These are phyloP conservation scores for Xerocomellus chrysenteron DNA, from an alignment of 768 basidiomycete genomes.

Conservation along the genomic window DNA sequence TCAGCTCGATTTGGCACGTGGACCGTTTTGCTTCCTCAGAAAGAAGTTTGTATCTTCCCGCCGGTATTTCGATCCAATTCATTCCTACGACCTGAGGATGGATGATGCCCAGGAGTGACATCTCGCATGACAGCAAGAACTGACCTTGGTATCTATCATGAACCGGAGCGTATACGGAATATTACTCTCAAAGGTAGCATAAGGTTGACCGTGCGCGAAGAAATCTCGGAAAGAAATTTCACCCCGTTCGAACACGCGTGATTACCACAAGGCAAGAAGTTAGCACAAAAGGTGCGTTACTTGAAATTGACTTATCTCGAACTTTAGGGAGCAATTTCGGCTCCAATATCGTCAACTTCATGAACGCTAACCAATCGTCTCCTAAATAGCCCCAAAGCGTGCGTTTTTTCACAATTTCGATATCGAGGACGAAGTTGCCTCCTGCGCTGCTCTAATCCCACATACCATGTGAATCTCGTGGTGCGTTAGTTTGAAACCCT, in stretches of 20 bases:
- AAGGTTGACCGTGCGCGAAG: conserved; percentile 45
- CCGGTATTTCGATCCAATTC: conserved; percentile 97
- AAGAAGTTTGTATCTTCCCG: conserved; percentile 74
- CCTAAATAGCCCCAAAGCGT: conserved; percentile 89
- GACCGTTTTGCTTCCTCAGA: conserved; percentile 61
- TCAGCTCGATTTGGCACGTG: conserved; percentile 86
- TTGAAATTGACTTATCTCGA: conserved; percentile 68
- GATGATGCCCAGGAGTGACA: not conserved
- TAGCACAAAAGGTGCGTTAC: conserved; percentile 1
- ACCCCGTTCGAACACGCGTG: conserved; percentile 71
- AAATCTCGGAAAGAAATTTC: conserved; percentile 66
- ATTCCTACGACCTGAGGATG: conserved; percentile 81
- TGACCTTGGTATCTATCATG: conserved; percentile 96
- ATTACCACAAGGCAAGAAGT: conserved; percentile 24
- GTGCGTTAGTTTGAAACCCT: not conserved
- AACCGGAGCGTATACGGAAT: conserved; percentile 89
- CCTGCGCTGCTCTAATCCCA: conserved; percentile 24
- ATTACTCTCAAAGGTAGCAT: conserved; percentile 90
- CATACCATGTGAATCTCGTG: not conserved
- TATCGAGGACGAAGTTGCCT: conserved; percentile 43
- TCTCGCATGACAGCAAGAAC: not conserved
- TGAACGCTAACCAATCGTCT: conserved; percentile 73
- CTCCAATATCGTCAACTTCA: conserved; percentile 78
- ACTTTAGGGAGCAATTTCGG: conserved; percentile 82
- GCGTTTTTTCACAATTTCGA: conserved; percentile 63